Base-by-base conservation (phyloP, 371 early-diverging fungal species). In the Choanephora cucurbitarum region DNA sequence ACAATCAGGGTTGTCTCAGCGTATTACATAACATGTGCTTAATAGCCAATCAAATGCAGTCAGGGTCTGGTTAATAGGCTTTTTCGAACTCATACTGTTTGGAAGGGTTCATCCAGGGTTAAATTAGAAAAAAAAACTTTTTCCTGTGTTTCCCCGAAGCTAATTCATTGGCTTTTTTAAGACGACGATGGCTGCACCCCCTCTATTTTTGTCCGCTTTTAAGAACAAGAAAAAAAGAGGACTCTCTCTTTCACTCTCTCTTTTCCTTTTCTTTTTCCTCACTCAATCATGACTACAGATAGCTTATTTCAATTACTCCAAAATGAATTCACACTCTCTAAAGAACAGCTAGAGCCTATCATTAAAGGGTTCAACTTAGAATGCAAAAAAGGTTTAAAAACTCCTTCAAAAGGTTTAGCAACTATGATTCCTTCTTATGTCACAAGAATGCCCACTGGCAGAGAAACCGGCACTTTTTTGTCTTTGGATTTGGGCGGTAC, bases 401-500 rank as follows among this genome's bases (percentile, higher is more conserved):
- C 73, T 10, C 64, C 69, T n/a, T 72, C 72, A 41, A 72, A 78
- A 48, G 84, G 82, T 37, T 62, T 83, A 24, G 72, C 80, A 18
- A 81, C 82, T 52, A 79, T 75, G 82, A 84, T 96, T 58, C 96
- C 96, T 18, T 91, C 95, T 1, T 95, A 82, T 73, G 93, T 96
- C 43, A 83, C 83, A 33, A 66, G 79, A 44, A 74, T 90, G 41
- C 96, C 96, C n/a, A 87, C 82, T 19, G 96, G 95, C 31, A 64
- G 80, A 44, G 96, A 95, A 61, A 85, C 73, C 11, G 96, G 95
- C 33, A 83, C 85, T 32, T 94, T 82, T 76, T 75, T 97, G 21
- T 92, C 95, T 19, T 77, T 97, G 40, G 97, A 97, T 73, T 78
- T 96, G 51, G 96, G 96, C 46, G 97, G 96, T 41, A 92, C 94